A percentile compares a stretch with the other conserved stretches of the same genome.
Evolutionary conservation across 441 rosid genomes (phyloP).

Genomic region (Croton laevigatus): DNA sequence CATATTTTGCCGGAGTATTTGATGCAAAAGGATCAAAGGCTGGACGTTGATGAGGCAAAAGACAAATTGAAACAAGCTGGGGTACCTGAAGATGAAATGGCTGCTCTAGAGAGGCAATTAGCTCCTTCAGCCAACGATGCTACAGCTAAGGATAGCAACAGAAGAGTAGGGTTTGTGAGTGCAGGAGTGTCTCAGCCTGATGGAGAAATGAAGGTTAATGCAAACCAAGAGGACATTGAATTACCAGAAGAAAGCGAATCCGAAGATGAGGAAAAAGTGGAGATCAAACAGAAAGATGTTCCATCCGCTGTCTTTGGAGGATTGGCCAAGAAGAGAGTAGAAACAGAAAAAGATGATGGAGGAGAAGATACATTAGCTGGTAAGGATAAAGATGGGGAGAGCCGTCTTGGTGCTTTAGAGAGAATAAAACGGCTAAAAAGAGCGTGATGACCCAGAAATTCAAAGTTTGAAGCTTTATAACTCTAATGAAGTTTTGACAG

Average conservation of each 20-base stretch:
- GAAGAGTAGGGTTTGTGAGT: constrained; percentile 80
- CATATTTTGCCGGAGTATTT: constrained; percentile 81
- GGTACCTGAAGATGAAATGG: constrained; percentile 86
- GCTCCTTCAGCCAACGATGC: constrained; percentile 43
- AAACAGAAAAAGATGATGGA: constrained; percentile 25
- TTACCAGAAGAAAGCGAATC: constrained; percentile 81
- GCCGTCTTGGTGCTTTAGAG: constrained; percentile 78
- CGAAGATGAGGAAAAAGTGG: constrained; percentile 64
- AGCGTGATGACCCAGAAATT: constrained; percentile 18
- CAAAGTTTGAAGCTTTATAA: background rate
- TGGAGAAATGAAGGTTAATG: constrained; percentile 39
- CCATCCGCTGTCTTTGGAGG: constrained; percentile 89
- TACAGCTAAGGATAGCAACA: constrained; percentile 41
- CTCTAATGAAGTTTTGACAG: no score
- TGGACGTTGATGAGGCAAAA: constrained; percentile 78
- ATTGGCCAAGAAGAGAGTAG: constrained; percentile 70
- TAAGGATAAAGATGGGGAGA: constrained; percentile 48
- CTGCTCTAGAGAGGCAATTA: constrained; percentile 81
- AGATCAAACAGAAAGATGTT: constrained; percentile 79
- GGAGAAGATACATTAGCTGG: constrained; percentile 20
- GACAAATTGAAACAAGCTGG: constrained; percentile 86
- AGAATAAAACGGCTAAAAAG: constrained; percentile 73
- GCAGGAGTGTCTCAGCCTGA: constrained; percentile 75
- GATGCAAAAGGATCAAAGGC: constrained; percentile 81
- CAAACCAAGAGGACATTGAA: constrained; percentile 74